These are phyloP conservation scores for Boletellus emodensis DNA, from an alignment of 768 basidiomycete genomes.

Conservation along the genomic window DNA sequence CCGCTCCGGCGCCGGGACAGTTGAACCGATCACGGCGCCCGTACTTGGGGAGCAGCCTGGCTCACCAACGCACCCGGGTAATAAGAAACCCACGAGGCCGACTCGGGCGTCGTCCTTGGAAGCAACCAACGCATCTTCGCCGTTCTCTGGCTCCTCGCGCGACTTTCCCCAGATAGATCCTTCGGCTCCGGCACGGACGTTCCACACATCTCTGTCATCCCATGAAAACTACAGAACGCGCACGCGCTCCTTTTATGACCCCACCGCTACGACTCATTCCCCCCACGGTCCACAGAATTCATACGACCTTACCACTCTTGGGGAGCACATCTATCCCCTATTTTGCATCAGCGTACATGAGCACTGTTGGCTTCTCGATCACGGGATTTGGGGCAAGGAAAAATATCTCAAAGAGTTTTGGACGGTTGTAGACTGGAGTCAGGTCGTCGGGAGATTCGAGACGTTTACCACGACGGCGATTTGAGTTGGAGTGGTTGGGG, in stretches of 20 bases:
- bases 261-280: constrained; percentile 4
- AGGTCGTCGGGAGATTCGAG: constrained; percentile 39
- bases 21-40: constrained; percentile 20
- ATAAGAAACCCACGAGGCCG: not conserved
- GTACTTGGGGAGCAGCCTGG: constrained; percentile 28
- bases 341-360: constrained; percentile 79
- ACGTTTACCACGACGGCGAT: constrained; percentile 15
- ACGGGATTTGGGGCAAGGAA: constrained; percentile 90
- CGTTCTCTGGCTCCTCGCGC: constrained; percentile 40
- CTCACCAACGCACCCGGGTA: not conserved
- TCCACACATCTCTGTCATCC: constrained; percentile 22
- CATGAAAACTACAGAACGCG: constrained; percentile 4
- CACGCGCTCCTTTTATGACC: constrained; percentile 29
- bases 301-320: constrained; percentile 33
- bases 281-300: constrained; percentile 14
- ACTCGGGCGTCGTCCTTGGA: constrained; percentile 20
- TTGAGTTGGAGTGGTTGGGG: constrained; percentile 6
- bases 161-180: constrained; percentile 28
- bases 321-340: constrained; percentile 63
- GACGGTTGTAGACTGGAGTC: constrained; percentile 75
- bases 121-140: constrained; percentile 35
- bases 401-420: constrained; percentile 82
- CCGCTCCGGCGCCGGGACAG: constrained; percentile 45
- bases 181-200: constrained; percentile 27
- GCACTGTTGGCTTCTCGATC: constrained; percentile 86